Percentiles rank a stretch among this genome's conserved stretches.
phyloP scores from a whole-genome alignment of 169 alveolate genomes.

The Cryptosporidium bovis region DNA sequence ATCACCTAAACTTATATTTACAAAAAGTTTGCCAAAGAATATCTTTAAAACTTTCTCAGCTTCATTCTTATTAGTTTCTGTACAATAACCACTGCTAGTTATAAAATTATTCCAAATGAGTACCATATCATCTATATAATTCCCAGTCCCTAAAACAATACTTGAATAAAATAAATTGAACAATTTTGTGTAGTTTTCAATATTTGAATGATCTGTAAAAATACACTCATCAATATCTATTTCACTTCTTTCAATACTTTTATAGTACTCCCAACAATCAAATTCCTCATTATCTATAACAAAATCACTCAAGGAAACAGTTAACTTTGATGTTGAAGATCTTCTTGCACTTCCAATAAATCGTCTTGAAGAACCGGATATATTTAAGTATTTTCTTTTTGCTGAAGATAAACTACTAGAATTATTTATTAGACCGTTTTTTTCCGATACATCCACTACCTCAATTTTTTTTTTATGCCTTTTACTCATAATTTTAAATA shows the following conservation, averaged over 20 bases:
- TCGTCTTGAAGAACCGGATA: conserved; percentile 11
- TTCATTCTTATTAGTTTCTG: conserved; percentile 1
- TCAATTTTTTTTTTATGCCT: conserved; percentile 31
- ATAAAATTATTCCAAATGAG: conserved; percentile 27
- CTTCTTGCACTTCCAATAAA: conserved; percentile 22
- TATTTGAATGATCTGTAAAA: neutral
- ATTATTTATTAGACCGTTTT: no score
- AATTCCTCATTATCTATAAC: conserved; percentile 14
- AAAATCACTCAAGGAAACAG: conserved; percentile 20
- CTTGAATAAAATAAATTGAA: conserved; percentile 12
- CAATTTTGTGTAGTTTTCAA: conserved; percentile 32
- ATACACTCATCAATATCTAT: neutral
- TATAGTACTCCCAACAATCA: conserved; percentile 55
- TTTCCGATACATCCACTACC: no score
- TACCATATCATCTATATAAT: conserved; percentile 39
- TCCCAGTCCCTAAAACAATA: conserved; percentile 31
- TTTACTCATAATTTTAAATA: conserved; percentile 18
- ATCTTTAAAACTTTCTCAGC: neutral
- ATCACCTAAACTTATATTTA: conserved; percentile 18
- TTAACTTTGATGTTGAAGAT: conserved; percentile 17
- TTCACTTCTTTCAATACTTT: conserved; percentile 21
- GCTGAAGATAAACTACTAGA: conserved; percentile 14
- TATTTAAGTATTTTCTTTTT: neutral
- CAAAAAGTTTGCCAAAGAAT: conserved; percentile 43
- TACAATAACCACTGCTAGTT: neutral